Percentiles rank a stretch among this genome's conserved stretches.
Evolutionary conservation across 306 rosid species (phyloP).

Genomic region (Pyrus communis): DNA sequence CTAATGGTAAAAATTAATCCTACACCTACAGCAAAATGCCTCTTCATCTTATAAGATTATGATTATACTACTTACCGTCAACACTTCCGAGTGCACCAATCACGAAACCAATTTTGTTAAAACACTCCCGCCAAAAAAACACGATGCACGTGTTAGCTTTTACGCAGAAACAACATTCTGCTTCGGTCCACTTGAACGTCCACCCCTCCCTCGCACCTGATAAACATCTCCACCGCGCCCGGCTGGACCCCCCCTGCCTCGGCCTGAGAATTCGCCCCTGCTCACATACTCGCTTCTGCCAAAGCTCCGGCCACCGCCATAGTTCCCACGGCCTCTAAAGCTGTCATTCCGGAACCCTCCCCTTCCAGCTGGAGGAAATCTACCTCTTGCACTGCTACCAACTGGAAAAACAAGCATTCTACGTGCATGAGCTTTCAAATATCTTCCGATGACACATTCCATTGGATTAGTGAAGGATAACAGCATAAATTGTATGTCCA

Average conservation of each 20-base stretch:
- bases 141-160: neutral
- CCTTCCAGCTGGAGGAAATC: constrained; percentile 40
- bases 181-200: constrained; percentile 32
- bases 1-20: neutral
- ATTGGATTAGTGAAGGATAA: neutral
- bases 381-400: constrained; percentile 44
- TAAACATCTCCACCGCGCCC: constrained; percentile 36
- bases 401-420: constrained; percentile 25
- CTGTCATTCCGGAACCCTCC: constrained; percentile 46
- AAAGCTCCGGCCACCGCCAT: constrained; percentile 35
- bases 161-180: constrained; percentile 25
- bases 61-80: constrained; percentile 2
- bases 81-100: neutral
- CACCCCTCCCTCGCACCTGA: constrained; percentile 52
- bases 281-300: constrained; percentile 44
- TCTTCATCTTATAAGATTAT: neutral
- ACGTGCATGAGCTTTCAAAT: neutral
- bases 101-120: constrained; percentile 6
- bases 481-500: neutral
- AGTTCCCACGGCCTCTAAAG: constrained; percentile 54
- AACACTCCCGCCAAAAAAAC: neutral
- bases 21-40: constrained; percentile 17
- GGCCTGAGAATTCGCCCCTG: constrained; percentile 42
- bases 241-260: constrained; percentile 32
- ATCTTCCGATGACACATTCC: neutral